phyloP scores from a whole-genome alignment of 177 flowering plant genomes.

The Vitis hybrid region DNA sequence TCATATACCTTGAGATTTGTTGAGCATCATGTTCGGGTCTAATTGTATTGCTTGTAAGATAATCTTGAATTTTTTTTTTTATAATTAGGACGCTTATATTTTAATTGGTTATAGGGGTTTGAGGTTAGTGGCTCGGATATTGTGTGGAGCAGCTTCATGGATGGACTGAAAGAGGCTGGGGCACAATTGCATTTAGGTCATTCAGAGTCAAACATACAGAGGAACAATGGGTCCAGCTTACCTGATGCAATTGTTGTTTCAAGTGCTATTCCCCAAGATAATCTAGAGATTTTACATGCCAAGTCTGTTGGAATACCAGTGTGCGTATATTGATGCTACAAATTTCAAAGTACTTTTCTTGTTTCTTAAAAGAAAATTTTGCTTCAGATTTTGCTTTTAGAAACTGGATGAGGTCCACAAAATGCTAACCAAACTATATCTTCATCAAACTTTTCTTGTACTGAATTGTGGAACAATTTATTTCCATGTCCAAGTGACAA shows the following conservation, averaged over 20 bases:
- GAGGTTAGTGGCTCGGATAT: constrained; percentile 55
- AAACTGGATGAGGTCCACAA: too few species aligned
- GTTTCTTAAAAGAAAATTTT: too few species aligned
- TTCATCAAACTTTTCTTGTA: too few species aligned
- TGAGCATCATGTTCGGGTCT: neutral
- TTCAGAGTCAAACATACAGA: constrained; percentile 31
- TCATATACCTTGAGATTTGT: neutral
- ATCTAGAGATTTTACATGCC: constrained; percentile 45
- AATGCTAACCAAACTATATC: too few species aligned
- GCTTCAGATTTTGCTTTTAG: too few species aligned
- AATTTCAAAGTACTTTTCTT: too few species aligned
- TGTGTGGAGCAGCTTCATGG: constrained; percentile 42
- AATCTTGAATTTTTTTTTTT: neutral
- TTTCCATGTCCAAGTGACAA: too few species aligned
- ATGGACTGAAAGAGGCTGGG: constrained; percentile 42
- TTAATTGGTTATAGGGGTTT: constrained; percentile 30
- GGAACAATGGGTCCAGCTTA: constrained; percentile 17
- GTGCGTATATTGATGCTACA: constrained; percentile 22
- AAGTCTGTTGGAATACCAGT: constrained; percentile 39
- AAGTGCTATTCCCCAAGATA: constrained; percentile 44
- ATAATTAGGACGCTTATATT: neutral
- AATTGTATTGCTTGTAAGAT: neutral
- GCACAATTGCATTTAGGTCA: constrained; percentile 37
- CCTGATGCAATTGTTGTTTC: constrained; percentile 44
- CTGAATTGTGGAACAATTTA: too few species aligned